phyloP scores from a whole-genome alignment of 257 asterid genomes.

The Capsicum rhomboideum region DNA sequence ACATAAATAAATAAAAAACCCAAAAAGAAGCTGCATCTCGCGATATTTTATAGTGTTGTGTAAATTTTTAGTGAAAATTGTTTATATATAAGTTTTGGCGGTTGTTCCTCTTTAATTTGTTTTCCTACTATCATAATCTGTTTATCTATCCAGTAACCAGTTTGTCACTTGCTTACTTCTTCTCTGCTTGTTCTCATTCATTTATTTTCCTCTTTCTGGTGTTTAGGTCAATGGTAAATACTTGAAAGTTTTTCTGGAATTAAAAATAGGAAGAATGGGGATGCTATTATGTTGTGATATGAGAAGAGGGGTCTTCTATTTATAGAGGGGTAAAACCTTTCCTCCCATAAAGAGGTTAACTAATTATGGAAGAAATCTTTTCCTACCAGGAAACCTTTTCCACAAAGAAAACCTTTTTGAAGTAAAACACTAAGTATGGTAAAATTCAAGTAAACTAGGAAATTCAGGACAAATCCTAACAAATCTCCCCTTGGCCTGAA shows the following conservation, averaged over 20 bases:
- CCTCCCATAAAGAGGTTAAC: no score
- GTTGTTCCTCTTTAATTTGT: not conserved
- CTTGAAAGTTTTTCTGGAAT: not conserved
- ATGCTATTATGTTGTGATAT: no score
- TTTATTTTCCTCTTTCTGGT: not conserved
- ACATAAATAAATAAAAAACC: not conserved
- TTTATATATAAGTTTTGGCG: not conserved
- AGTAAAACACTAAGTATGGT: no score
- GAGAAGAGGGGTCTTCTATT: no score
- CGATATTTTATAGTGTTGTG: not conserved
- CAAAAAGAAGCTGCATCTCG: not conserved
- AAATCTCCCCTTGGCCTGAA: no score
- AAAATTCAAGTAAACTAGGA: no score
- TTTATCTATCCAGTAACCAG: not conserved
- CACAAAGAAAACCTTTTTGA: no score
- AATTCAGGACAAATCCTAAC: no score
- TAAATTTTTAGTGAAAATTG: not conserved
- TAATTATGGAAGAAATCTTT: no score
- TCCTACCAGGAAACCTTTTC: no score
- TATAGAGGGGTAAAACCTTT: no score
- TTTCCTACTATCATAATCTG: not conserved
- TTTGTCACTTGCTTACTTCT: not conserved
- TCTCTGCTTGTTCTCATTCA: not conserved
- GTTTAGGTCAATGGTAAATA: not conserved
- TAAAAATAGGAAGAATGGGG: not conserved